Evolutionary conservation across 2,329 filamentous ascomycete genomes (phyloP), one percentile per base, ranked within the genome.

Genomic region (Xylariaceae sp.): DNA sequence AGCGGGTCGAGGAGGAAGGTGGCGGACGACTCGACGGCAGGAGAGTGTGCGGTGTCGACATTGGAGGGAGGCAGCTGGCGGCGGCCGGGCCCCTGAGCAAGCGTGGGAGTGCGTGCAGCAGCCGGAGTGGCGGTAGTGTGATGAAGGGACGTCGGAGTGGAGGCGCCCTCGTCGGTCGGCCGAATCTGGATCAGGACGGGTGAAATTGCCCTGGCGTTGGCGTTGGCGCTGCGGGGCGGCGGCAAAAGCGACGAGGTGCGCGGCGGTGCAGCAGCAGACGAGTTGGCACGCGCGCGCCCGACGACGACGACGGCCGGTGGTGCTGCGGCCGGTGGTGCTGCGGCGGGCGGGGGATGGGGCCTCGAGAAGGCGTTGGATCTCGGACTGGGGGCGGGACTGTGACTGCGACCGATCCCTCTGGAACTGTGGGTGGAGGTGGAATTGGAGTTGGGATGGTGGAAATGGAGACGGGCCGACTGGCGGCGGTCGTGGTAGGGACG

Each of bases 221-320:
- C 27, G 44, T 39, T 37, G 33, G 36, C 32, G 29, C 31, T 38
- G 43, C 42, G 41, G 38, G 43, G 36, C 38, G 35, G 36, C 4
- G 39, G 42, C 5, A 44, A 35, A 3, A 46, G 28, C 10, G 43
- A 46, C 13, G 41, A 46, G 12, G 43, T 29, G 35, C 41, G 35
- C 3, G 43, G 43, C 21, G 43, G 43, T 13, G 39, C 32, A 28
- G 36, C 31, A 6, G 24, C 17, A 16, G 38, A 43, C 2, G 39
- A 44, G n/a, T 29, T 35, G 3, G 38, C 38, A 23, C 40, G 36
- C 14, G 32, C 32, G n/a, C n/a, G n/a, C n/a, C 15, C 11, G 26
- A 29, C 15, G 26, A 29, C 12, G 28, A 5, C n/a, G 28, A 19
- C 12, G 15, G 29, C 32, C 31, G 35, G n/a, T 24, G 27, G n/a